Base-by-base conservation (phyloP, 805 yeast species). In the Saturnispora bothae region DNA sequence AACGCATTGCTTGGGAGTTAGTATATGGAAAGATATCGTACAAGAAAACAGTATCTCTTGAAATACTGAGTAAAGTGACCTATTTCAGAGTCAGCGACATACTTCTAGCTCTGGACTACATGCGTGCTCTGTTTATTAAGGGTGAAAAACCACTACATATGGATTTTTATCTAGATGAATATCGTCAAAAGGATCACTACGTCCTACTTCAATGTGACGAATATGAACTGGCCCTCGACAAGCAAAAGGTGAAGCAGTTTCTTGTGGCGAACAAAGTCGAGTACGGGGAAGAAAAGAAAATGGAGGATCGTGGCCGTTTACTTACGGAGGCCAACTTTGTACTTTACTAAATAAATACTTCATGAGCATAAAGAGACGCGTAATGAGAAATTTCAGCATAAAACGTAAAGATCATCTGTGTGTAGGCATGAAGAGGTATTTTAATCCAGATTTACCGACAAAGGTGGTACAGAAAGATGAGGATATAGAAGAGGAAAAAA, bases 41-140 rank as follows among this genome's bases (percentile, higher is more conserved):
- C 3, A 25, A 36, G 3, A 52, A 50, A 1, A 39, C 44, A 5
- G 46, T 76, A 1, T 65, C 76, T 0, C 46, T 82, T 9, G 65
- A 65, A 8, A 62, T 68, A 17, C 51, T 83, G 2, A 66, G 83
- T 3, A 56, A 51, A n/a, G 53, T 52, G 3, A 78, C 89, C 1
- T 83, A 85, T 0, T 72, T 81, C 43, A 54, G 89, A 45, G 59
- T 61, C 9, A 78, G 73, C 26, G 92, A 83, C 53, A 60, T 81
- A 1, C 49, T 75, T 2, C 52, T 71, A 50, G 66, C 89, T 0
- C 54, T 83, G 20, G 75, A 76, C 44, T 61, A 70, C 45, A 71
- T 83, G 76, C 50, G 56, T 3, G 66, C 66, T 16, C 42, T 74
- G 2, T 59, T 51, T 8, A 54, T 53, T 16, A 38, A 50, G 18